These are phyloP conservation scores for Adiantum capillusveneris DNA, from an alignment of 75 land plant species.

Conservation along the genomic window DNA sequence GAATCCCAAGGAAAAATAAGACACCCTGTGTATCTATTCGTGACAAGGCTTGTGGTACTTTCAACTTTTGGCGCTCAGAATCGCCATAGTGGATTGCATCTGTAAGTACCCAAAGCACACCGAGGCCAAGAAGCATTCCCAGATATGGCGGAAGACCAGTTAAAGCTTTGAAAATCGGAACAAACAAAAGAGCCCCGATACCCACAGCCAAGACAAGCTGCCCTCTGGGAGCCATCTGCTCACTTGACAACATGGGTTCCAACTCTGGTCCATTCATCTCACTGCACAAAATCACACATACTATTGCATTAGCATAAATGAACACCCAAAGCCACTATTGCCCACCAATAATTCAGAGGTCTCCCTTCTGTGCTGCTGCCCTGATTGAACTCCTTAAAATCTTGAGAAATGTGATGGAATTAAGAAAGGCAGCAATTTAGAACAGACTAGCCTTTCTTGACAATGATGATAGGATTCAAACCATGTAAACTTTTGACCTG, in stretches of 20 bases:
- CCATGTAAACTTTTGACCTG: too few species aligned
- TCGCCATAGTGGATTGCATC: conserved; percentile 98
- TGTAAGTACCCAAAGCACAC: conserved; percentile 93
- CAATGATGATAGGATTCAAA: too few species aligned
- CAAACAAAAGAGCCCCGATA: conserved; percentile 85
- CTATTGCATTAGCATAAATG: too few species aligned
- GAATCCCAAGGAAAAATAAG: conserved; percentile 94
- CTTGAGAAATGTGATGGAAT: too few species aligned
- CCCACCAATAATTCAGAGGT: too few species aligned
- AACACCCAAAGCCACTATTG: too few species aligned
- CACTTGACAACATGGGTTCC: conserved; percentile 54
- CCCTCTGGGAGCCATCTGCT: conserved; percentile 96
- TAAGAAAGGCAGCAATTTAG: too few species aligned
- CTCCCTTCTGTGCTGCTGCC: background rate
- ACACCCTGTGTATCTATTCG: conserved; percentile 96
- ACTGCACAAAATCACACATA: conserved; percentile 28
- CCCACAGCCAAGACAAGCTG: conserved; percentile 91
- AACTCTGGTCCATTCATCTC: conserved; percentile 58
- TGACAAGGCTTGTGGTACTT: conserved; percentile 98
- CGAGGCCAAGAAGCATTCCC: conserved; percentile 92
- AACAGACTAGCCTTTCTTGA: too few species aligned
- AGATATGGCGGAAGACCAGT: conserved; percentile 96
- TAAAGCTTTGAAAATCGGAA: conserved; percentile 84
- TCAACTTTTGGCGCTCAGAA: conserved; percentile 70
- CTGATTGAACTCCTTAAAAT: background rate